A percentile compares a stretch with the other conserved stretches of the same genome.
These are phyloP conservation scores for Penicillium psychrosexuale DNA, from an alignment of 2,329 filamentous ascomycete species.

Conservation along the genomic window DNA sequence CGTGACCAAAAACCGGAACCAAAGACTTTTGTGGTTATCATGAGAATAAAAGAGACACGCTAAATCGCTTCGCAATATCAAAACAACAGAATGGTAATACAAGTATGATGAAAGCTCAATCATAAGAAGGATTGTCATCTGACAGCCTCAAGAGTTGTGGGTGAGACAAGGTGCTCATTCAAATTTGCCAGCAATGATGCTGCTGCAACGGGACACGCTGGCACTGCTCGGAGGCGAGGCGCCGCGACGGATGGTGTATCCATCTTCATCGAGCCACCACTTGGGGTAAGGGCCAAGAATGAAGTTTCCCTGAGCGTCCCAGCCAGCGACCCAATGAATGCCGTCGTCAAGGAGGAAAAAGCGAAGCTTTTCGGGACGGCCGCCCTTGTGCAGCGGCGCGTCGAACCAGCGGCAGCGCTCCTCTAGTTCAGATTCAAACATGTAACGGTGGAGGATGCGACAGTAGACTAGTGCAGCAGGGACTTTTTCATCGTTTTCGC, in stretches of 20 bases:
- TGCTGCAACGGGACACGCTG: conserved; percentile 37
- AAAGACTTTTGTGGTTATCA: conserved; percentile 16
- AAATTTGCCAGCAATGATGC: conserved; percentile 31
- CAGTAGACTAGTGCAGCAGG: conserved; percentile 46
- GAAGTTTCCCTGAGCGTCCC: conserved; percentile 50
- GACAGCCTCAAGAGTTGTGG: neutral
- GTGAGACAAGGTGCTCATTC: conserved; percentile 15
- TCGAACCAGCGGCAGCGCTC: conserved; percentile 45
- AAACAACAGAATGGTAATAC: conserved; percentile 9
- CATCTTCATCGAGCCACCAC: conserved; percentile 47
- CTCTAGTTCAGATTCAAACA: conserved; percentile 49
- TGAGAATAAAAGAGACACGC: conserved; percentile 12
- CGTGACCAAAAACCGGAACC: neutral
- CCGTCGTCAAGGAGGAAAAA: conserved; percentile 53
- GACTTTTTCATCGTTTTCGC: conserved; percentile 33
- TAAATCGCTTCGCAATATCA: conserved; percentile 18
- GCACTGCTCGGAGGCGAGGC: conserved; percentile 34
- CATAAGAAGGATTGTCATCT: neutral
- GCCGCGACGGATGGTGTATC: conserved; percentile 34
- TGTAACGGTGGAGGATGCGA: conserved; percentile 49
- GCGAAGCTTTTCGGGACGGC: conserved; percentile 39
- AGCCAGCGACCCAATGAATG: conserved; percentile 50
- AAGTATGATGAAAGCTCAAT: conserved; percentile 7
- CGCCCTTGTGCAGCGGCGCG: conserved; percentile 39
- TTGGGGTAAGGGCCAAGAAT: conserved; percentile 51